phyloP scores from a whole-genome alignment of 2,329 filamentous ascomycete species.

The Cryphonectria nitschkei region DNA sequence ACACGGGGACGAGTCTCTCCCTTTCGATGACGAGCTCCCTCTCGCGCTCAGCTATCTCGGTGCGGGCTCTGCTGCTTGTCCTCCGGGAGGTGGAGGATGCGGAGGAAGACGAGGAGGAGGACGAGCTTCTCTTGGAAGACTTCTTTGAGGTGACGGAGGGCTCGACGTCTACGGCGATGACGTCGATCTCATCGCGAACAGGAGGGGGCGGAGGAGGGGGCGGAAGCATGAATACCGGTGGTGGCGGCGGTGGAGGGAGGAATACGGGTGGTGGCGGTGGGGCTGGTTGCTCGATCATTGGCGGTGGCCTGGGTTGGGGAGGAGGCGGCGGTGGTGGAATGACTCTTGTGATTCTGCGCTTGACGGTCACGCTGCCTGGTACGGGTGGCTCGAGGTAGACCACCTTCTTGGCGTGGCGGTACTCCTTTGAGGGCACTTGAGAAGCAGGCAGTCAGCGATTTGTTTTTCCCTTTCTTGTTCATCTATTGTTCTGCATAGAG shows the following conservation, averaged over 20 bases:
- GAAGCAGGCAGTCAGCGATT: constrained; percentile 6
- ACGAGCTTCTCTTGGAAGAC: constrained; percentile 16
- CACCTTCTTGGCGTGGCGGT: constrained; percentile 43
- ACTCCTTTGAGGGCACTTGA: constrained; percentile 22
- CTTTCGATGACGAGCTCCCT: constrained; percentile 57
- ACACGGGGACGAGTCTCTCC: constrained; percentile 51
- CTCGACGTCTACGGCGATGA: constrained; percentile 37
- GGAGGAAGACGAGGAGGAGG: constrained; percentile 24
- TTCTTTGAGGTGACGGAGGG: constrained; percentile 27
- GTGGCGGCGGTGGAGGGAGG: constrained; percentile 31
- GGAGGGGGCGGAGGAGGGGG: constrained; percentile 30
- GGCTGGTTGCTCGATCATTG: constrained; percentile 27
- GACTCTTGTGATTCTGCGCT: constrained; percentile 43
- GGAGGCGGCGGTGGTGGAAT: constrained; percentile 41
- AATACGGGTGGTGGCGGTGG: constrained; percentile 31
- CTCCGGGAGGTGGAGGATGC: constrained; percentile 21
- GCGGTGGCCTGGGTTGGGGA: constrained; percentile 34
- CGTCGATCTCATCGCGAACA: constrained; percentile 34
- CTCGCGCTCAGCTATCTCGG: constrained; percentile 32
- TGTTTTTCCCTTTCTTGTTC: not conserved
- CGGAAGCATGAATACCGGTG: constrained; percentile 29
- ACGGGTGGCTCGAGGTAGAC: constrained; percentile 48
- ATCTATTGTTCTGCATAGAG: not conserved
- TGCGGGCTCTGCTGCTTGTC: constrained; percentile 26
- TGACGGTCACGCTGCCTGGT: constrained; percentile 43